Percentiles rank a stretch among this genome's conserved stretches.
Conservation (phyloP, 495 filamentous ascomycete species). For the Penicillium robsamsonii region DNA sequence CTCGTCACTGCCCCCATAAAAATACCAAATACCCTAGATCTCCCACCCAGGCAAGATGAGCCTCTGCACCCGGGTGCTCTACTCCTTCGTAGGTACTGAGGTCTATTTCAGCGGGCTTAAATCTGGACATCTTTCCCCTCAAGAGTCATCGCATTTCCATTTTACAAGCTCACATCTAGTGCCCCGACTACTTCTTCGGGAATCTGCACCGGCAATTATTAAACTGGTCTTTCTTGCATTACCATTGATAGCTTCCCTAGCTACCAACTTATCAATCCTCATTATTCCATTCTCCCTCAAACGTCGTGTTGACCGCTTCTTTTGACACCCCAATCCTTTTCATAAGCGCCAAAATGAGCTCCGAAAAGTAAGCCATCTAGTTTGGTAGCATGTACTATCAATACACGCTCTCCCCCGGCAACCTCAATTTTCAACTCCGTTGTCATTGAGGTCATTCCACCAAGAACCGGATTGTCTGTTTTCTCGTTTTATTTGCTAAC, state of each 20-base stretch:
- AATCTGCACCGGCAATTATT: background rate
- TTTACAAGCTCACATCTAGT: background rate
- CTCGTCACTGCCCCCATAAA: background rate
- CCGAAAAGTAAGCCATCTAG: background rate
- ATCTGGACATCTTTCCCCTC: background rate
- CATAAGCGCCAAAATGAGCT: constrained; percentile 1
- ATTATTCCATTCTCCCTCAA: background rate
- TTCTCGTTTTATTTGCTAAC: background rate
- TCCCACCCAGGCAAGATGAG: background rate
- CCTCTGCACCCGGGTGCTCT: background rate
- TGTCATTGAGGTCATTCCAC: background rate
- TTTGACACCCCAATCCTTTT: background rate
- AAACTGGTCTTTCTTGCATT: background rate
- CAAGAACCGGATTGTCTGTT: background rate
- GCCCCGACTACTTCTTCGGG: background rate
- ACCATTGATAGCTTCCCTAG: background rate
- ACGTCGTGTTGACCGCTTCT: background rate
- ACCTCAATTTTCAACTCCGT: background rate
- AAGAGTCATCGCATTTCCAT: background rate
- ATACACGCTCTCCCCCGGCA: background rate
- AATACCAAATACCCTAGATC: background rate
- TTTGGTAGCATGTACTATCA: background rate
- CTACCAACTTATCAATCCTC: background rate
- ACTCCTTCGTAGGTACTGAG: background rate
- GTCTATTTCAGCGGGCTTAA: background rate